Conservation (phyloP, 495 filamentous ascomycete genomes). For the Jackrogersella multiformis region DNA sequence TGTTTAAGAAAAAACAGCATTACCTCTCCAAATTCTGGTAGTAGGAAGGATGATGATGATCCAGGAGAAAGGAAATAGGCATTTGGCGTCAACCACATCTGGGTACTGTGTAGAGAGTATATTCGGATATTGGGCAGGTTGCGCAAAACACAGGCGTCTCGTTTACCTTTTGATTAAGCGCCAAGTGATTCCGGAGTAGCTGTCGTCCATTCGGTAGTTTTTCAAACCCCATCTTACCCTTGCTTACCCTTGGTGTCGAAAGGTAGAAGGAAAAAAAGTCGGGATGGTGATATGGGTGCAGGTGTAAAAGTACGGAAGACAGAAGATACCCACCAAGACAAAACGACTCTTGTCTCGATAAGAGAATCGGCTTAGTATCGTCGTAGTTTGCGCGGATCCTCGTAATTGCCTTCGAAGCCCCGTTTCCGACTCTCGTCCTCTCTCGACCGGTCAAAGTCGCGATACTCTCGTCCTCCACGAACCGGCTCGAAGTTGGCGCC, state of each 20-base stretch:
- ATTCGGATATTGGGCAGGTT: constrained; percentile 1
- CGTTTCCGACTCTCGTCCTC: constrained; percentile 70
- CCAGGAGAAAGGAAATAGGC: constrained; percentile 3
- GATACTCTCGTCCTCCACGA: constrained; percentile 60
- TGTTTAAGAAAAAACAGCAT: constrained; percentile 23
- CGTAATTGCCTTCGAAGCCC: constrained; percentile 73
- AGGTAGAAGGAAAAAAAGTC: constrained; percentile 61
- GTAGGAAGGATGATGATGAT: constrained; percentile 7
- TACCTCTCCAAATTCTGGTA: constrained; percentile 44
- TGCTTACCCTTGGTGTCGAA: constrained; percentile 73
- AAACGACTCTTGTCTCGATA: constrained; percentile 48
- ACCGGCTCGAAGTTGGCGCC: constrained; percentile 77
- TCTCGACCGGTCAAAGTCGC: constrained; percentile 53
- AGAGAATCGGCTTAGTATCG: constrained; percentile 66
- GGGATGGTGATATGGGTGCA: constrained; percentile 15
- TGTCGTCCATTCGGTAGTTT: constrained; percentile 21
- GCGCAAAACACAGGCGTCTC: background rate
- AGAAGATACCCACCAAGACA: constrained; percentile 59
- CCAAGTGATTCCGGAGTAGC: background rate
- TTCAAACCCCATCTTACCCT: constrained; percentile 49
- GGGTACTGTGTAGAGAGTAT: background rate
- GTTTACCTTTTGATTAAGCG: constrained; percentile 36
- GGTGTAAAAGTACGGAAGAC: constrained; percentile 47
- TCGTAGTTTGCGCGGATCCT: constrained; percentile 81
- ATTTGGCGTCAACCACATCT: constrained; percentile 8